Conservation (phyloP, 352 stramenopile genomes). For the Hyaloperonospora brassicae region DNA sequence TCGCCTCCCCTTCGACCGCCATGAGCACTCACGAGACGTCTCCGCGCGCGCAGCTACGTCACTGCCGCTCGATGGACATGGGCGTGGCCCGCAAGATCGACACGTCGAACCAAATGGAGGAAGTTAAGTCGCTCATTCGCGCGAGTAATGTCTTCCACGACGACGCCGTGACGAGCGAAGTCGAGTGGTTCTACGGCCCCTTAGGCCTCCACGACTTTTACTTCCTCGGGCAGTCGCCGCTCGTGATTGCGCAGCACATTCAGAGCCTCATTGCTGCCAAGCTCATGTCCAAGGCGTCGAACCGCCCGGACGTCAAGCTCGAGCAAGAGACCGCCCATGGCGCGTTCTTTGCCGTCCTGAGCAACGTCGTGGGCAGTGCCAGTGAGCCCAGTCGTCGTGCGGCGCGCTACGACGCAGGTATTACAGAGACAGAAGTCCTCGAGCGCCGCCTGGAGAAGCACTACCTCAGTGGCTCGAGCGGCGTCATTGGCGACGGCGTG, state of each 20-base stretch:
- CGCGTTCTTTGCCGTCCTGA: conserved; percentile 77
- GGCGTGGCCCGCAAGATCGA: conserved; percentile 46
- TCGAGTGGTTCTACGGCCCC: conserved; percentile 79
- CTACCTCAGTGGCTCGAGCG: conserved; percentile 58
- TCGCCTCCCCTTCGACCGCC: not conserved
- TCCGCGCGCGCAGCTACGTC: conserved; percentile 23
- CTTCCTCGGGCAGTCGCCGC: conserved; percentile 56
- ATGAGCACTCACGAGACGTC: conserved; percentile 31
- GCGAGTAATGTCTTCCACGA: conserved; percentile 52
- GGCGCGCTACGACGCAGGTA: conserved; percentile 39
- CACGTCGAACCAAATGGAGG: conserved; percentile 53
- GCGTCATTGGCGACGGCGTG: conserved; percentile 72
- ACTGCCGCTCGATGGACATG: conserved; percentile 57
- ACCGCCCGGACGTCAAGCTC: conserved; percentile 68
- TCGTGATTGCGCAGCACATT: conserved; percentile 68
- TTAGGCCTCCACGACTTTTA: conserved; percentile 81
- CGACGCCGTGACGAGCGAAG: conserved; percentile 49
- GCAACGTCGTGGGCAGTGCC: conserved; percentile 68
- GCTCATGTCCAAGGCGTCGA: conserved; percentile 72
- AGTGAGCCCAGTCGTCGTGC: conserved; percentile 40
- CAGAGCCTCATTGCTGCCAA: conserved; percentile 75
- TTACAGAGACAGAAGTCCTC: conserved; percentile 63
- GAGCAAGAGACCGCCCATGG: conserved; percentile 60
- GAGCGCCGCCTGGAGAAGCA: conserved; percentile 75
- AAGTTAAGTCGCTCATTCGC: conserved; percentile 54